Base-by-base conservation (phyloP, 2,329 filamentous ascomycete species). In the Grosmannia penicillata region DNA sequence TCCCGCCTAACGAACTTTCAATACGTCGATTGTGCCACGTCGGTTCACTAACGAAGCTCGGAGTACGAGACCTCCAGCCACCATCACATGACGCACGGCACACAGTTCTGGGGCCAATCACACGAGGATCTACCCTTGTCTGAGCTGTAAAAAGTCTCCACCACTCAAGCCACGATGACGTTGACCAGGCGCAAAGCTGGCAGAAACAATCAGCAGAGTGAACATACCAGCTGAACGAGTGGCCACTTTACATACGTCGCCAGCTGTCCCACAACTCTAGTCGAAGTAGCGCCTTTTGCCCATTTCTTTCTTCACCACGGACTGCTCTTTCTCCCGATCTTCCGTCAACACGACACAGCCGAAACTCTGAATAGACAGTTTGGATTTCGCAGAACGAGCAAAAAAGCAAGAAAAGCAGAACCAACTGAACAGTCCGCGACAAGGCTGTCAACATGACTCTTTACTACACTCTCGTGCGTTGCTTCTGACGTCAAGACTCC, bases 391-490 rank as follows among this genome's bases (percentile, higher is more conserved):
- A 29, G 17, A 24, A n/a, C 11, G 25, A 21, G n/a, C n/a, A n/a
- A n/a, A n/a, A n/a, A n/a, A n/a, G n/a, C n/a, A n/a, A n/a, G n/a
- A n/a, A n/a, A n/a, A n/a, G n/a, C n/a, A n/a, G n/a, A n/a, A n/a
- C n/a, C 34, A 18, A 10, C 15, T 11, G 22, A 19, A 29, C 30
- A n/a, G n/a, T n/a, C 17, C 13, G n/a, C 36, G 6, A 15, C 25
- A 13, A 23, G 25, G 26, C 33, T 40, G 51, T 53, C 58, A 68
- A 53, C 39, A 72, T 72, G 68, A 72, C 68, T 56, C 68, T 72
- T 54, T 71, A 72, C 61, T 71, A 70, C 58, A 68, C 62, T 42
- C 57, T 72, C 45, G 67, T 70, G 24, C 24, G 13, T 8, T 7
- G 24, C 8, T 13, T 25, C 24, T 8, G 13, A 8, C 13, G 7